Base-by-base conservation (phyloP, 306 rosid species). In the Elaeagnus macrophylla region DNA sequence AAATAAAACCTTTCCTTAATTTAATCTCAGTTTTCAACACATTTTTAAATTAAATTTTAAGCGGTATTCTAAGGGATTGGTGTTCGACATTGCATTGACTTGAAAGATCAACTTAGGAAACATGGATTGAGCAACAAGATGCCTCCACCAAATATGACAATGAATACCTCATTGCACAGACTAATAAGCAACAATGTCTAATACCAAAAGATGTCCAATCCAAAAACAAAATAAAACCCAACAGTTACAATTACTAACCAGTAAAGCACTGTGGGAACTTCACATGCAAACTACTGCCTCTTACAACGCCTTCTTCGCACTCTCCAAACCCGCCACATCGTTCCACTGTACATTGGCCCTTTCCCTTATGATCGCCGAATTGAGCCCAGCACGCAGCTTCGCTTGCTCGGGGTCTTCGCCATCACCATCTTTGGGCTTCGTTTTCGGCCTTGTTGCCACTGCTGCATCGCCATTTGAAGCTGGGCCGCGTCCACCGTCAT, bases 231-330 rank as follows among this genome's bases (percentile, higher is more conserved):
- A 41, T 13, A 10, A 41, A 41, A 41, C 0, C 13, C 13, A 5
- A 10, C 32, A 25, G 32, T 25, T 25, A 41, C 10, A 41, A 10
- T 41, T 9, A 10, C 87, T 37, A 38, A 89, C 97, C 97, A 6
- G 95, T 86, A 73, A 93, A 93, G 77, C 87, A 93, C 71, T 87
- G 99, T 3, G 99, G 99, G 59, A 82, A 93, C 79, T 82, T 84
- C 48, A 93, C 99, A 0, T 96, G 99, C 48, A 93, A 77, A 93
- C 82, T 37, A 93, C 99, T 0, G 99, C 99, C 76, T 93, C 99
- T 72, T 93, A 95, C 73, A 93, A 76, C 0, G 99, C 79, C 67
- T 93, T 96, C 49, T 93, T 93, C 0, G 96, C 99, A 52, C 96
- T 93, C 67, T 93, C 99, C 60, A 93, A 67, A 7, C 99, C 99